Conservation (phyloP, 2,329 filamentous ascomycete genomes). For the Cadophora sp. region DNA sequence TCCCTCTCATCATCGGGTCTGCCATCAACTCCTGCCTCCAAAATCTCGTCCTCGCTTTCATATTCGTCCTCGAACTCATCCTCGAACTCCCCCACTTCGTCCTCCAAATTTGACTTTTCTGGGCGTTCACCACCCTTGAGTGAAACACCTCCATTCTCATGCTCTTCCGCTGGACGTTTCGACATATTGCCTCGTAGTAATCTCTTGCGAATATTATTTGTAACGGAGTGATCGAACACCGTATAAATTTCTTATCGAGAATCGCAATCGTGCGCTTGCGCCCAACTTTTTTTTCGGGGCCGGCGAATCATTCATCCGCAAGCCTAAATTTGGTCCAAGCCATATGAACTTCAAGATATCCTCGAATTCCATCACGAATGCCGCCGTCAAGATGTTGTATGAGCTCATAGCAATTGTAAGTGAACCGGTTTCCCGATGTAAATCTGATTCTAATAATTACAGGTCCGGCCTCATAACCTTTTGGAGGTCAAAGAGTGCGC, state of each 20-base stretch:
- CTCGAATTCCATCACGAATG: conserved; percentile 23
- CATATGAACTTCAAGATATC: conserved; percentile 14
- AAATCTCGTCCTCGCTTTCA: conserved; percentile 89
- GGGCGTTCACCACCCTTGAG: conserved; percentile 68
- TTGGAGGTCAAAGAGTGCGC: conserved; percentile 93
- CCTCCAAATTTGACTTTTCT: conserved; percentile 69
- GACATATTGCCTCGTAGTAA: conserved; percentile 50
- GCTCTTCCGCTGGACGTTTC: conserved; percentile 62
- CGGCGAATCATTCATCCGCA: conserved; percentile 14
- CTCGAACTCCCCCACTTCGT: conserved; percentile 82
- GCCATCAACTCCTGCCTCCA: conserved; percentile 94
- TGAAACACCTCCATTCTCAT: conserved; percentile 53
- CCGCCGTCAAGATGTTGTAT: conserved; percentile 78
- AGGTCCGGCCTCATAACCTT: conserved; percentile 93
- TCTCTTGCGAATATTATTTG: background rate
- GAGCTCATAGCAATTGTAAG: conserved; percentile 94
- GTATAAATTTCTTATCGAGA: conserved; percentile 34
- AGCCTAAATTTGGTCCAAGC: conserved; percentile 3
- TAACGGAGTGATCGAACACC: background rate
- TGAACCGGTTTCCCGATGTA: conserved; percentile 32
- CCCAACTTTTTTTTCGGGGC: conserved; percentile 7
- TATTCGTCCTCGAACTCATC: conserved; percentile 95
- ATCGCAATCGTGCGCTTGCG: conserved; percentile 2
- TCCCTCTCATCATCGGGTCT: conserved; percentile 91
- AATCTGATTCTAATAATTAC: conserved; percentile 34